Evolutionary conservation across 257 asterid species (phyloP), one percentile per base, ranked within the genome.

Genomic region (Gynochthodes officinalis): DNA sequence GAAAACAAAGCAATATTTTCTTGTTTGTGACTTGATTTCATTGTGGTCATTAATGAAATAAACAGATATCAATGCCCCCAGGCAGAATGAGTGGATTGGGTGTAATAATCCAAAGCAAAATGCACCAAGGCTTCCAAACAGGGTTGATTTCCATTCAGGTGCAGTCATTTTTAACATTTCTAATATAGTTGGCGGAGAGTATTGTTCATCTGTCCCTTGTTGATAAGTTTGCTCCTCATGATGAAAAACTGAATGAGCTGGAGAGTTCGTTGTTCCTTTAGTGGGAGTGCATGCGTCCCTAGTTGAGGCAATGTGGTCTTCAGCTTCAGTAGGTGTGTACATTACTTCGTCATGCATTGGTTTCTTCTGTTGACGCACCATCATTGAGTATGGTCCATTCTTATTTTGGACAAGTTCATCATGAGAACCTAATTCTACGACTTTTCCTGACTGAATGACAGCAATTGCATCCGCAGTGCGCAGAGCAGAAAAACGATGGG

Each of bases 401-500:
- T 75, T 82, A 71, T 73, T 66, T 58, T 77, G 76, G 74, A 86
- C 64, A 13, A 87, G 82, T 48, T 83, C 82, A 23, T 82, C 76
- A 19, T 85, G 87, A 7, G 88, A 61, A 3, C 89, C 87, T 0
- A 79, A 81, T 39, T 87, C 92, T 27, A 77, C 80, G 1, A 87
- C 84, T 75, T 55, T 73, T 53, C 89, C 92, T 1, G 85, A 78
- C 71, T 80, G 87, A 43, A 87, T 82, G 14, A 87, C 92, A 69
- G 79, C 77, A 33, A 87, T 71, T 5, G 75, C 74, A 50, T 87
- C 82, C 18, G 78, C 88, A 35, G 71, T 74, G 27, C 79, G 76
- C 27, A 84, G 79, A 6, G 91, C 70, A 49, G 88, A 77, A n/a
- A 82, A 82, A 3, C 87, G 89, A 76, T 85, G 92, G 11, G 89